phyloP scores from a whole-genome alignment of 1,139 yeast genomes.

The Geotrichum carabidarum region DNA sequence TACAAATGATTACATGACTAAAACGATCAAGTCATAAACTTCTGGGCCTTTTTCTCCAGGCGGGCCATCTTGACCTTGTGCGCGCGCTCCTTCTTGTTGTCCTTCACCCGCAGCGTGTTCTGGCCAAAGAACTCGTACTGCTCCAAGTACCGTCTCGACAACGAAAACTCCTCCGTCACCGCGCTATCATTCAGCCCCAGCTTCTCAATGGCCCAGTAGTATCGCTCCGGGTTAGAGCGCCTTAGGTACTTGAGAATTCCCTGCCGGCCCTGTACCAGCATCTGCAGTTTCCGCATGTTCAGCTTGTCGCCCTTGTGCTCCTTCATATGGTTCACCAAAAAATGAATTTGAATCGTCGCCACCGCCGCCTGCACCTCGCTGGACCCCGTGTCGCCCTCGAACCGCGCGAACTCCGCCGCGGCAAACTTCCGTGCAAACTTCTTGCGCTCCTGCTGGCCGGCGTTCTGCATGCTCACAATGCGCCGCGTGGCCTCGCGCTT shows the following conservation, averaged over 20 bases:
- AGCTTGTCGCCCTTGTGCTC: constrained; percentile 67
- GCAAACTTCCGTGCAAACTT: constrained; percentile 62
- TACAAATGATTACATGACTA: not conserved
- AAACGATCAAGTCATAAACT: constrained; percentile 16
- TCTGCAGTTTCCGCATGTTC: constrained; percentile 66
- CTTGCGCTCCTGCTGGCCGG: constrained; percentile 54
- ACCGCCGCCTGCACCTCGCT: constrained; percentile 95
- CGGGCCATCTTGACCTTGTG: constrained; percentile 28
- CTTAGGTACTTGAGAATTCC: constrained; percentile 74
- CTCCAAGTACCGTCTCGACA: constrained; percentile 80
- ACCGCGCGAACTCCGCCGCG: constrained; percentile 69
- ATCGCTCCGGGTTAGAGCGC: constrained; percentile 69
- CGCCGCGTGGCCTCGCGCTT: constrained; percentile 69
- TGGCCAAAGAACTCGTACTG: constrained; percentile 78
- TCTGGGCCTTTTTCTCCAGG: constrained; percentile 32
- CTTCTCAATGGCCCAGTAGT: constrained; percentile 80
- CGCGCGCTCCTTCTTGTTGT: constrained; percentile 32
- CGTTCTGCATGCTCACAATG: constrained; percentile 68
- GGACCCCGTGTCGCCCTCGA: constrained; percentile 89
- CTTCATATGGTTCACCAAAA: constrained; percentile 69
- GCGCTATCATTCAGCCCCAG: constrained; percentile 81
- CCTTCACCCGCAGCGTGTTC: constrained; percentile 33
- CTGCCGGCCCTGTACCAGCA: constrained; percentile 86
- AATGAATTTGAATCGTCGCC: constrained; percentile 73
- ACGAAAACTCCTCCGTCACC: constrained; percentile 71